Conservation (phyloP, 768 basidiomycete species). For the Panus rudis region DNA sequence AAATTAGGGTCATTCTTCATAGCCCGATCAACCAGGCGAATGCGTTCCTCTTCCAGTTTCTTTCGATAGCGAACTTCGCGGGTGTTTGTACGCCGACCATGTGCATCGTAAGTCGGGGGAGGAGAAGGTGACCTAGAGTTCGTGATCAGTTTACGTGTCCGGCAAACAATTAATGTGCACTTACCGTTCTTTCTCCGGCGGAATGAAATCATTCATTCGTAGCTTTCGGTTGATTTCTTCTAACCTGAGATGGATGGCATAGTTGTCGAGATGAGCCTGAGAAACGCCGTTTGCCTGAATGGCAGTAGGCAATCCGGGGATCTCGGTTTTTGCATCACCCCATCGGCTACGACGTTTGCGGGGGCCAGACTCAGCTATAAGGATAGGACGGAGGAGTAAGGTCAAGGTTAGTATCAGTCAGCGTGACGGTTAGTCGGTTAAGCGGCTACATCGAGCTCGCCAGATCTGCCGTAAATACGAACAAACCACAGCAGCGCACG, state of each 20-base stretch:
- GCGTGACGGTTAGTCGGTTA: constrained; percentile 26
- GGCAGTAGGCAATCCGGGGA: constrained; percentile 90
- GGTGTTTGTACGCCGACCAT: constrained; percentile 97
- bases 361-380: constrained; percentile 71
- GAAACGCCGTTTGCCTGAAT: constrained; percentile 92
- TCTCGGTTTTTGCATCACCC: constrained; percentile 90
- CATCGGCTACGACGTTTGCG: constrained; percentile 96
- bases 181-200: constrained; percentile 92
- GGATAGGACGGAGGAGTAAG: constrained; percentile 27
- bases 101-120: constrained; percentile 93
- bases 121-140: constrained; percentile 95
- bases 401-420: constrained; percentile 53
- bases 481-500: background rate
- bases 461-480: constrained; percentile 11
- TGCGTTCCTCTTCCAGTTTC: constrained; percentile 88
- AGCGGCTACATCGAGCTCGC: constrained; percentile 8
- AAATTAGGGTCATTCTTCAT: constrained; percentile 98
- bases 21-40: constrained; percentile 88
- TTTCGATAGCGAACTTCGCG: constrained; percentile 98
- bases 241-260: constrained; percentile 90
- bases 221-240: constrained; percentile 98
- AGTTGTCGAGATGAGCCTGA: constrained; percentile 93
- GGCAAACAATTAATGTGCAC: constrained; percentile 9
- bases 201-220: constrained; percentile 88
- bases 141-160: constrained; percentile 21